Conservation (phyloP, 345 rosid genomes). For the Geranium brycei region DNA sequence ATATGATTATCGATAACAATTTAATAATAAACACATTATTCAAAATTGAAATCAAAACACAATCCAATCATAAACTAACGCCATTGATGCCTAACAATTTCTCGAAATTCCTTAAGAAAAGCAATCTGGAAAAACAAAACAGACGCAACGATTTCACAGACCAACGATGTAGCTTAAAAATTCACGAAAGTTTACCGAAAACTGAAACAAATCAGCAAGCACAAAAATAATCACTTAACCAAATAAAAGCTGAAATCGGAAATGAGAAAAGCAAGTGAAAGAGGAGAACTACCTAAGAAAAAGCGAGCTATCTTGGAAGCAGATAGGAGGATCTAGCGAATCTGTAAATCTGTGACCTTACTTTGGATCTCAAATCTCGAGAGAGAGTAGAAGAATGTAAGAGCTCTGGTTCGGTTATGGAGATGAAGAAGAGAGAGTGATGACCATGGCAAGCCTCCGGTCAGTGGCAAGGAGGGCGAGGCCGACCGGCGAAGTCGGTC, state of each 20-base stretch:
- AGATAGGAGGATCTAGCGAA: slow-evolving; percentile 66
- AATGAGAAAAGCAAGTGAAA: neutral
- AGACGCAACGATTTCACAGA: neutral
- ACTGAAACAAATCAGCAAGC: too few relatives aligned
- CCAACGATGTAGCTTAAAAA: neutral
- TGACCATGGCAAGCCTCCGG: too few relatives aligned
- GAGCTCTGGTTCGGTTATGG: too few relatives aligned
- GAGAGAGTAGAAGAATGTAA: too few relatives aligned
- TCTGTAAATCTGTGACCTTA: slow-evolving; percentile 68
- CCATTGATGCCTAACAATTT: neutral
- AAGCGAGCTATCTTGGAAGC: slow-evolving; percentile 54
- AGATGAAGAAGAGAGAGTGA: too few relatives aligned
- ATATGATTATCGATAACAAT: too few relatives aligned
- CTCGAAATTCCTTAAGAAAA: neutral
- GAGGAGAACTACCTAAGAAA: slow-evolving; percentile 34
- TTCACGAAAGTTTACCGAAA: neutral
- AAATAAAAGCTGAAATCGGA: neutral
- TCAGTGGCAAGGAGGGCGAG: too few relatives aligned
- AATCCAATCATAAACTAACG: too few relatives aligned
- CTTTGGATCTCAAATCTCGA: slow-evolving; percentile 9
- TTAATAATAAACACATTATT: too few relatives aligned
- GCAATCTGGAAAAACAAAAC: neutral
- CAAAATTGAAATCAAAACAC: too few relatives aligned
- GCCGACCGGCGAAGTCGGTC: too few relatives aligned
- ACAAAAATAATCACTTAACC: neutral